Conservation (phyloP, 2,329 filamentous ascomycete genomes). For the Cytospora piceae region DNA sequence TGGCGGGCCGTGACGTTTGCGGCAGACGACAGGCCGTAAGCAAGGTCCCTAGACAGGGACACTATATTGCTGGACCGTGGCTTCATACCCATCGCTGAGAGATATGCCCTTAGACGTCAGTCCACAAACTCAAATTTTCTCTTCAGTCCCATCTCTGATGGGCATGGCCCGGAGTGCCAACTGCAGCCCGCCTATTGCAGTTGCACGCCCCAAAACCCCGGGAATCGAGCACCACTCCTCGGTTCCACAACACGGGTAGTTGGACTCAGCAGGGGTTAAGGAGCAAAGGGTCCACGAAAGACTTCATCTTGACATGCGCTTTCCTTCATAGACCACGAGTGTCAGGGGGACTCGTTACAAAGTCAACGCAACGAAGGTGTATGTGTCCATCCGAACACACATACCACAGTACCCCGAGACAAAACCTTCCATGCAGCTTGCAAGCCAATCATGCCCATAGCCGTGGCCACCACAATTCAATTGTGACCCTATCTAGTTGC, state of each 20-base stretch:
- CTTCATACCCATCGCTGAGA: background rate
- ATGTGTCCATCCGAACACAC: background rate
- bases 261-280: background rate
- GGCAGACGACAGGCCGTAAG: background rate
- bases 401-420: background rate
- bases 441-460: background rate
- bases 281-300: background rate
- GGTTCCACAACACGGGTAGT: background rate
- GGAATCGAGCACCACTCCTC: background rate
- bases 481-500: background rate
- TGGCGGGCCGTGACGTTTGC: background rate
- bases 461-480: background rate
- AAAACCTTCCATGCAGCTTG: background rate
- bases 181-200: constrained; percentile 6
- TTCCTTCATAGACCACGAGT: background rate
- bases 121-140: background rate
- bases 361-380: background rate
- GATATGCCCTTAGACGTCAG: background rate
- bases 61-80: background rate
- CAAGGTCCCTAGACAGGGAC: background rate
- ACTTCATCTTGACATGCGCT: background rate
- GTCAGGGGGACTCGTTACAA: background rate
- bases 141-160: background rate
- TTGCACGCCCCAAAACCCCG: background rate
- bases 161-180: background rate